phyloP scores from a whole-genome alignment of 352 stramenopile genomes.

The Phytophthora citrophthora region DNA sequence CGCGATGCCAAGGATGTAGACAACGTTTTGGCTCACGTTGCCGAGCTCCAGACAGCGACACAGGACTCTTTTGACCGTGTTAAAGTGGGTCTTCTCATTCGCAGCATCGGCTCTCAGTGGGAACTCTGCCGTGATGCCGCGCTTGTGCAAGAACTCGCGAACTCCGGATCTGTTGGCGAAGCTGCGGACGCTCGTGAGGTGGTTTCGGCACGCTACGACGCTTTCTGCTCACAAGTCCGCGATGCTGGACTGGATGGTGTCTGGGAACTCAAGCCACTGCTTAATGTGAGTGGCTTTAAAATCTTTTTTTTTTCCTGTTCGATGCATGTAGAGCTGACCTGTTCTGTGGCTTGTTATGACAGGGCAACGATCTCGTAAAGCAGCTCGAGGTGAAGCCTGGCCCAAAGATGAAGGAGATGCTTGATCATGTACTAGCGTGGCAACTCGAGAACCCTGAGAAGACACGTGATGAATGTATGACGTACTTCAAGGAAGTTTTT shows the following conservation, averaged over 20 bases:
- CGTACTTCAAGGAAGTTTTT: conserved; percentile 41
- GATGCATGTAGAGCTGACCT: conserved; percentile 4
- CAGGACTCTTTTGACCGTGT: conserved; percentile 52
- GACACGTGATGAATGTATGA: conserved; percentile 63
- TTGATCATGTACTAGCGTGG: conserved; percentile 65
- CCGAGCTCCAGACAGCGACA: conserved; percentile 33
- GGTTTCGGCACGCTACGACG: conserved; percentile 43
- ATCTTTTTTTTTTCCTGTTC: not conserved
- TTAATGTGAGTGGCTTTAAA: conserved; percentile 55
- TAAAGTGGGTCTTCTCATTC: conserved; percentile 55
- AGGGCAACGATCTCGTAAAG: conserved; percentile 80
- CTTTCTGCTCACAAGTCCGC: conserved; percentile 39
- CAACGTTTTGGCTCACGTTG: conserved; percentile 54
- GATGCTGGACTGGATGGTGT: conserved; percentile 44
- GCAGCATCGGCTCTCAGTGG: conserved; percentile 68
- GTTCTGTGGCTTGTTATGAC: conserved; percentile 6
- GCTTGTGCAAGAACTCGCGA: conserved; percentile 56
- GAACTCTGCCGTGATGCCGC: conserved; percentile 59
- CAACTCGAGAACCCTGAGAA: conserved; percentile 61
- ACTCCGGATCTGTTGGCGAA: conserved; percentile 13
- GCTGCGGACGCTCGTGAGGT: conserved; percentile 12
- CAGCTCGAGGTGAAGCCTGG: conserved; percentile 62
- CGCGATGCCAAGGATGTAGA: conserved; percentile 73
- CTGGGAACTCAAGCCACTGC: conserved; percentile 71
- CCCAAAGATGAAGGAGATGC: conserved; percentile 62